These are phyloP conservation scores for Graphilbum fragrans DNA, from an alignment of 2,329 filamentous ascomycete species.

Conservation along the genomic window DNA sequence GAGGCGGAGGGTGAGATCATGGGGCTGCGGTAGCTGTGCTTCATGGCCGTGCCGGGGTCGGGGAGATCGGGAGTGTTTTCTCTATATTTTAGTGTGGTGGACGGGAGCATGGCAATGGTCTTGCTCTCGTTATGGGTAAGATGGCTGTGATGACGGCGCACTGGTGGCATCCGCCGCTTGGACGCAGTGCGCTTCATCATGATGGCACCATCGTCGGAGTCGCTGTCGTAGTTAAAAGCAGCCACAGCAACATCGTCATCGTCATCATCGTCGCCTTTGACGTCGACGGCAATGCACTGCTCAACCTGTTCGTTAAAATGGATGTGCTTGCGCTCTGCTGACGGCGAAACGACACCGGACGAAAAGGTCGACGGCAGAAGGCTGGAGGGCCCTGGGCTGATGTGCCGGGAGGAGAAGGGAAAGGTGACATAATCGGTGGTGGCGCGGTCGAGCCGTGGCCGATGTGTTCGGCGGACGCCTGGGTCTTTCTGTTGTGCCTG, in stretches of 20 bases:
- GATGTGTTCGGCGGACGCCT: constrained; percentile 28
- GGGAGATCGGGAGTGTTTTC: constrained; percentile 59
- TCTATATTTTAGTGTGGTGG: constrained; percentile 76
- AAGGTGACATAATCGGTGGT: constrained; percentile 58
- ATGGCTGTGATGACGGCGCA: constrained; percentile 26
- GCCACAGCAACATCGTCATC: constrained; percentile 28
- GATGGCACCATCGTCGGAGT: constrained; percentile 64
- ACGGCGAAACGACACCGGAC: constrained; percentile 54
- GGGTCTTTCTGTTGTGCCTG: constrained; percentile 63
- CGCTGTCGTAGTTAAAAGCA: constrained; percentile 37
- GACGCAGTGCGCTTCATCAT: constrained; percentile 65
- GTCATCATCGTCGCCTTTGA: constrained; percentile 65
- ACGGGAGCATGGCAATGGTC: constrained; percentile 78
- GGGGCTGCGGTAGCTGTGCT: constrained; percentile 43
- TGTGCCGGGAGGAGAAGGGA: constrained; percentile 47
- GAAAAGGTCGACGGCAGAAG: constrained; percentile 55
- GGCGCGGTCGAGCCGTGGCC: constrained; percentile 47
- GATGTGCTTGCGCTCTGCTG: constrained; percentile 69
- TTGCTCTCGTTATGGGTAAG: constrained; percentile 50
- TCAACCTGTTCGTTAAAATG: constrained; percentile 94
- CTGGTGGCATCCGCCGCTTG: constrained; percentile 42
- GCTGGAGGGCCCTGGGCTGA: constrained; percentile 51
- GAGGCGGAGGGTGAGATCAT: constrained; percentile 62
- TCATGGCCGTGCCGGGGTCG: constrained; percentile 44
- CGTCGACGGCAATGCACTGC: constrained; percentile 88